These are phyloP conservation scores for Phytopythium ostracodes DNA, from an alignment of 352 stramenopile species.

Conservation along the genomic window DNA sequence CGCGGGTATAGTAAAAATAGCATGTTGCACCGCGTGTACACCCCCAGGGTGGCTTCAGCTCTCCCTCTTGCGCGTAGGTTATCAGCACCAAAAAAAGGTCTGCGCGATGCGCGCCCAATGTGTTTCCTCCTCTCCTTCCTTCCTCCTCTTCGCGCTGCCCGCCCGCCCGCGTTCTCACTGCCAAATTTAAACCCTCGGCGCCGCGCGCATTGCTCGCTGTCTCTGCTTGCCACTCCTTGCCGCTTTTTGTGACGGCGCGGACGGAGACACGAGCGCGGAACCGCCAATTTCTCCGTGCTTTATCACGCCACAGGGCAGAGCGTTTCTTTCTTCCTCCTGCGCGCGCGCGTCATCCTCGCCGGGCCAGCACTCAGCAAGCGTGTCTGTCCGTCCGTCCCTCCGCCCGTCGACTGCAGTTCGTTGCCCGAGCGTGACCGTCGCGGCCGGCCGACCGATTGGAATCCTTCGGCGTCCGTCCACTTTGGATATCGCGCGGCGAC, in stretches of 20 bases:
- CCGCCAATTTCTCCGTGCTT: neutral
- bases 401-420: no score
- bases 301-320: neutral
- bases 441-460: neutral
- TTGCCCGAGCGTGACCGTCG: neutral
- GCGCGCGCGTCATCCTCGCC: neutral
- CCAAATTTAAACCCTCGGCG: constrained; percentile 9
- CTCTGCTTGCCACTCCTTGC: neutral
- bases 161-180: neutral
- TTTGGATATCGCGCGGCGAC: neutral
- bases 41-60: neutral
- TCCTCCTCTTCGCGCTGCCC: neutral
- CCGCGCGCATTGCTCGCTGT: neutral
- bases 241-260: neutral
- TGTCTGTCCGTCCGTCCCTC: neutral
- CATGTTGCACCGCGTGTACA: neutral
- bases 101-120: neutral
- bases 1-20: neutral
- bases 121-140: neutral
- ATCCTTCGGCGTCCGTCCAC: neutral
- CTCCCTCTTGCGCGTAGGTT: no score
- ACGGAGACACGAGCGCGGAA: no score
- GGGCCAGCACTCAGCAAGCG: neutral
- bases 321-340: neutral
- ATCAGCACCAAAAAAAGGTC: constrained; percentile 3